phyloP scores from a whole-genome alignment of 768 basidiomycete species.

The Phaeotremella fagi region DNA sequence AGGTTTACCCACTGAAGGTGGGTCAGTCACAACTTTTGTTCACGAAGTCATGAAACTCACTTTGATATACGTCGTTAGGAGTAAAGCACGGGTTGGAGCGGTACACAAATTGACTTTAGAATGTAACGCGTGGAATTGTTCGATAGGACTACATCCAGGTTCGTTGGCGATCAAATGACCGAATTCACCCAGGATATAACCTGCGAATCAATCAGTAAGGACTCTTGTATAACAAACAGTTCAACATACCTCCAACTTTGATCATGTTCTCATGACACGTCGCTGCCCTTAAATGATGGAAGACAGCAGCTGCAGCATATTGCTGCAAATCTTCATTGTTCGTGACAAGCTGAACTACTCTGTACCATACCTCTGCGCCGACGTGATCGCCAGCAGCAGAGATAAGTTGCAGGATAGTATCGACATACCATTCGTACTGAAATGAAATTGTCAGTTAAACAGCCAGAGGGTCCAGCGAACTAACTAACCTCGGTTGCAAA shows the following conservation, averaged over 20 bases:
- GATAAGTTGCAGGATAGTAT: conserved; percentile 92
- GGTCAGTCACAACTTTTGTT: too few relatives aligned
- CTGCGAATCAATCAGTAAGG: conserved; percentile 49
- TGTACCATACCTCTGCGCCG: conserved; percentile 99
- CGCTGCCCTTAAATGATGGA: conserved; percentile 79
- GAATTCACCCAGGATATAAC: conserved; percentile 96
- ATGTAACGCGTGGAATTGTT: conserved; percentile 89
- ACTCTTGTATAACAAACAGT: background rate
- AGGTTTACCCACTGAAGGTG: conserved; percentile 80
- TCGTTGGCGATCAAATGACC: conserved; percentile 97
- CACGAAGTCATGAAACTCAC: conserved; percentile 20
- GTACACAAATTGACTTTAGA: conserved; percentile 92
- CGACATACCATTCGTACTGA: conserved; percentile 96
- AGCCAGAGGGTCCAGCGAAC: background rate
- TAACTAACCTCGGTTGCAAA: conserved; percentile 67
- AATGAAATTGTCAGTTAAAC: too few relatives aligned
- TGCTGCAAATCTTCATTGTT: conserved; percentile 97
- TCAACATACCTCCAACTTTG: conserved; percentile 78
- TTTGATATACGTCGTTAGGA: conserved; percentile 96
- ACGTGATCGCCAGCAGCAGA: conserved; percentile 97
- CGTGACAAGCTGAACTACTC: conserved; percentile 95
- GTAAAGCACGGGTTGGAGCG: conserved; percentile 81
- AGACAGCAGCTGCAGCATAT: conserved; percentile 88
- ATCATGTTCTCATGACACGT: conserved; percentile 67
- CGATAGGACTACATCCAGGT: conserved; percentile 81